These are phyloP conservation scores for Carex cristatella DNA, from an alignment of 176 grass and related monocot species.

Conservation along the genomic window DNA sequence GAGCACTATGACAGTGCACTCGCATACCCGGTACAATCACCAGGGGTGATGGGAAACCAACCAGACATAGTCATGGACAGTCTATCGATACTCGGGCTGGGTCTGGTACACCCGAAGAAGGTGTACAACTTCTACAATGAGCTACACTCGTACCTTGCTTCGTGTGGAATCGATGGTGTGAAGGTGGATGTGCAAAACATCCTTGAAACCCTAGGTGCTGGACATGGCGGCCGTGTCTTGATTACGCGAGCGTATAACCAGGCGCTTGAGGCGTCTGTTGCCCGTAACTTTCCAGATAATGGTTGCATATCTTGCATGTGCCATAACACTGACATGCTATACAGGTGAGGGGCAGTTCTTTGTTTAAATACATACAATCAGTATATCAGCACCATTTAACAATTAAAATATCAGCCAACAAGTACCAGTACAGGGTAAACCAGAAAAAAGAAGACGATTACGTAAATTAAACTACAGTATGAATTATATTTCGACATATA, in stretches of 20 bases:
- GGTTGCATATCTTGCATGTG: slow-evolving; percentile 88
- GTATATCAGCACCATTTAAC: background rate
- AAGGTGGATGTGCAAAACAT: slow-evolving; percentile 95
- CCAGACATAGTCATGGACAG: slow-evolving; percentile 73
- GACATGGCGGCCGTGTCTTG: slow-evolving; percentile 53
- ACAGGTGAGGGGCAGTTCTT: slow-evolving; percentile 26
- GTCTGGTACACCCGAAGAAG: slow-evolving; percentile 50
- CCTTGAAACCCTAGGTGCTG: slow-evolving; percentile 65
- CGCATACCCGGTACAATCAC: slow-evolving; percentile 53
- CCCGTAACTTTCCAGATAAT: slow-evolving; percentile 59
- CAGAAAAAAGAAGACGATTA: no score
- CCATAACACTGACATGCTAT: slow-evolving; percentile 75
- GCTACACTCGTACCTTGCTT: slow-evolving; percentile 63
- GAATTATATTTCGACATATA: background rate
- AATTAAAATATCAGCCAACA: background rate
- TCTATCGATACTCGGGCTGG: slow-evolving; percentile 50
- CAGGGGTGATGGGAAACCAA: slow-evolving; percentile 57
- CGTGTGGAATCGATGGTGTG: slow-evolving; percentile 65
- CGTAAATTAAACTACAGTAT: background rate
- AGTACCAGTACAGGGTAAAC: background rate
- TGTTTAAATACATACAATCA: background rate
- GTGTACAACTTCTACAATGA: slow-evolving; percentile 51
- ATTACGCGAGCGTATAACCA: slow-evolving; percentile 55
- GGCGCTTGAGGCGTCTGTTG: slow-evolving; percentile 62
- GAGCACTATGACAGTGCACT: slow-evolving; percentile 54